A percentile compares a stretch with the other conserved stretches of the same genome.
Conservation (phyloP, 2,329 filamentous ascomycete species). For the Berkeleyomyces basicola region DNA sequence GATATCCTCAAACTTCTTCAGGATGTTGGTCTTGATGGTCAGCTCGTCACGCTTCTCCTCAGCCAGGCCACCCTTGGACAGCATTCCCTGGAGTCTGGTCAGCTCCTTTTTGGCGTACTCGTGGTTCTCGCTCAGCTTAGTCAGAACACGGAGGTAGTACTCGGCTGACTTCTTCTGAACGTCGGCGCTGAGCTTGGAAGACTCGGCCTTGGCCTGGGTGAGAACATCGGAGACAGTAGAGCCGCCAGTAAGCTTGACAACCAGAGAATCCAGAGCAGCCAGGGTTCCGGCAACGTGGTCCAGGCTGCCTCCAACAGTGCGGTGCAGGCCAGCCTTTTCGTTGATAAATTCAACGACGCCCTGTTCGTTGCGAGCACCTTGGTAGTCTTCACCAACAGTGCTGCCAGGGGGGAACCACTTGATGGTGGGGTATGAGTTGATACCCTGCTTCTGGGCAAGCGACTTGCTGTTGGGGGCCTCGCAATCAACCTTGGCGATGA, state of each 20-base stretch:
- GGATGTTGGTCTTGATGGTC: conserved; percentile 70
- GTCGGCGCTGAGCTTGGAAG: conserved; percentile 44
- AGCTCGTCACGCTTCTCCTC: conserved; percentile 81
- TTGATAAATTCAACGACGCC: conserved; percentile 73
- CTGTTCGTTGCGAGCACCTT: conserved; percentile 57
- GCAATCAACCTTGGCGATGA: conserved; percentile 91
- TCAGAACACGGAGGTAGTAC: conserved; percentile 86
- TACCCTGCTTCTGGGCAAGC: conserved; percentile 56
- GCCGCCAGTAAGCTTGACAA: conserved; percentile 55
- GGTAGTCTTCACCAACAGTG: conserved; percentile 54
- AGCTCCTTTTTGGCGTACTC: conserved; percentile 77
- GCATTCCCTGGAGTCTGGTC: conserved; percentile 57
- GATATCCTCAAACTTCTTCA: conserved; percentile 56
- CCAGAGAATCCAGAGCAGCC: conserved; percentile 56
- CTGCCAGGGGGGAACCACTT: conserved; percentile 89
- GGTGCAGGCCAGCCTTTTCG: conserved; percentile 74
- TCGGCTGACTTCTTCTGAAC: conserved; percentile 61
- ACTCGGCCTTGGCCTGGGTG: conserved; percentile 56
- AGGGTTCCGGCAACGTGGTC: conserved; percentile 69
- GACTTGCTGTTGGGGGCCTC: conserved; percentile 75
- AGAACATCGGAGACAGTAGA: conserved; percentile 38
- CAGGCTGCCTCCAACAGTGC: conserved; percentile 63
- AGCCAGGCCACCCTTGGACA: conserved; percentile 74
- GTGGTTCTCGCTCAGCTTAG: conserved; percentile 65
- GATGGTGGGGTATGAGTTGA: conserved; percentile 87